phyloP scores from a whole-genome alignment of 352 stramenopile species.

The Pythium sp. region DNA sequence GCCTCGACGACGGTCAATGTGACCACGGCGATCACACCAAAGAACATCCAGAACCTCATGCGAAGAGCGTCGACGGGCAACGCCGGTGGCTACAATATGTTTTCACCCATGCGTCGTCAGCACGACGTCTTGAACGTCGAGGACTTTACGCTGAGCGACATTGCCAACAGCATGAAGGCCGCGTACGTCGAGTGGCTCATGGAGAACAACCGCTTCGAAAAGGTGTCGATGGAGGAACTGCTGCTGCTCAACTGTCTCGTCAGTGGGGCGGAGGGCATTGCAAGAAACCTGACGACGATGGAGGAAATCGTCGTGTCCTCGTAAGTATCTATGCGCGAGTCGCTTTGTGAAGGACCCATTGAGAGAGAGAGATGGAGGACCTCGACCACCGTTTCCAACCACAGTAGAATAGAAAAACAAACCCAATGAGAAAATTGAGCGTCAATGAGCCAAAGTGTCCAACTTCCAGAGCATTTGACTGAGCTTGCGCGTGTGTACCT shows the following conservation, averaged over 20 bases:
- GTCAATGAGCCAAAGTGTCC: background rate
- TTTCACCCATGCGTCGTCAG: constrained; percentile 66
- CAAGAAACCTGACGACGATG: constrained; percentile 62
- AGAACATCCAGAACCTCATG: constrained; percentile 27
- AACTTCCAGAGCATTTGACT: background rate
- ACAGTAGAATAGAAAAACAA: background rate
- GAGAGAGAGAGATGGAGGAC: background rate
- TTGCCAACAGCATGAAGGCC: constrained; percentile 66
- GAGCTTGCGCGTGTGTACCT: background rate
- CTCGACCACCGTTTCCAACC: background rate
- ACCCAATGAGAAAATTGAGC: background rate
- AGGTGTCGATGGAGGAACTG: constrained; percentile 79
- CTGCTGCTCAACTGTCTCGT: constrained; percentile 81
- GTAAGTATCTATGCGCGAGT: constrained; percentile 21
- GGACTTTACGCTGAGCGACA: constrained; percentile 71
- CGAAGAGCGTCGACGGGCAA: constrained; percentile 26
- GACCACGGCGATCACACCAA: constrained; percentile 23
- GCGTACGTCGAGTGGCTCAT: constrained; percentile 81
- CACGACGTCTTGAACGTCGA: constrained; percentile 83
- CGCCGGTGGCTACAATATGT: constrained; percentile 15
- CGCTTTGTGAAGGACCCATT: background rate
- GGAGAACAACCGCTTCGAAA: constrained; percentile 69
- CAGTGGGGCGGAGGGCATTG: constrained; percentile 78
- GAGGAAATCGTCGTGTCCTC: constrained; percentile 73
- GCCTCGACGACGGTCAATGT: constrained; percentile 1